phyloP scores from a whole-genome alignment of 116 monocot genomes.

The Phalaenopsis hybrid region DNA sequence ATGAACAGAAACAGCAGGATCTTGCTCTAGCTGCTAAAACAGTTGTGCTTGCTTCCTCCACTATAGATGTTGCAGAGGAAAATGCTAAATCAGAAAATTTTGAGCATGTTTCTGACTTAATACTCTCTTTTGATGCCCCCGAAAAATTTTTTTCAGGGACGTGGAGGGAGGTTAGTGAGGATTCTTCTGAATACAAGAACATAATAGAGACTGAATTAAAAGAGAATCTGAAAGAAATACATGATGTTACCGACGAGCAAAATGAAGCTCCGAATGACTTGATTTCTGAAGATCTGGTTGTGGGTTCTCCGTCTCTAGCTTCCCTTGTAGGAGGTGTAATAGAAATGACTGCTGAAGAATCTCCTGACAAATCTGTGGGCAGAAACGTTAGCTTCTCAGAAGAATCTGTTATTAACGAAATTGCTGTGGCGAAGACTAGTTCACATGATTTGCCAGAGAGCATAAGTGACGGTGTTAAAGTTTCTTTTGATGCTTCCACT shows the following conservation, averaged over 20 bases:
- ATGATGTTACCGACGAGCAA: neutral
- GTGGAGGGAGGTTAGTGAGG: conserved; percentile 26
- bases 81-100: conserved; percentile 15
- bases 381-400: conserved; percentile 9
- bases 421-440: conserved; percentile 1
- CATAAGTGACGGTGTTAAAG: conserved; percentile 9
- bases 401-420: conserved; percentile 2
- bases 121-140: conserved; percentile 12
- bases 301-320: neutral
- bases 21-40: conserved; percentile 1
- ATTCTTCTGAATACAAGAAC: conserved; percentile 21
- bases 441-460: conserved; percentile 10
- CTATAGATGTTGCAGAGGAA: neutral
- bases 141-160: conserved; percentile 21
- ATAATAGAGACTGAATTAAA: conserved; percentile 8
- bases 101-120: conserved; percentile 32
- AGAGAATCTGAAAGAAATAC: conserved; percentile 8
- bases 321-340: conserved; percentile 9
- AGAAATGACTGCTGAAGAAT: neutral
- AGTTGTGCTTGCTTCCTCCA: conserved; percentile 11
- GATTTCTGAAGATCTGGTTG: conserved; percentile 4
- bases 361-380: conserved; percentile 7
- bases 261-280: conserved; percentile 14
- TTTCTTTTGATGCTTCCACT: conserved; percentile 16
- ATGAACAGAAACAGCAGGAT: conserved; percentile 9